A percentile compares a stretch with the other conserved stretches of the same genome.
Conservation (phyloP, 2,329 filamentous ascomycete species). For the Cytospora piceae region DNA sequence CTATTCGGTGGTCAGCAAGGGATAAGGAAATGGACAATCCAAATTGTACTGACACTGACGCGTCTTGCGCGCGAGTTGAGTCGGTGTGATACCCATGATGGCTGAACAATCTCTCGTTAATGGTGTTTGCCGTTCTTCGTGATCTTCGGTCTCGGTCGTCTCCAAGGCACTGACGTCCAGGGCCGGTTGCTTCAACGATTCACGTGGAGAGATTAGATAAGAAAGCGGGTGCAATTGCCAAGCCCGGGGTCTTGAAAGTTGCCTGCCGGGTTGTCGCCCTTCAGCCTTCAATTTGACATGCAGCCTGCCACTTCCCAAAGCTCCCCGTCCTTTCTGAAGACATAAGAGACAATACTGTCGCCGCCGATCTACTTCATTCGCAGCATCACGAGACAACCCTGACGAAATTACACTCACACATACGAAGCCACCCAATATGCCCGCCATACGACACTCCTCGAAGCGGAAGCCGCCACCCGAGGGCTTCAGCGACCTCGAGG, state of each 20-base stretch:
- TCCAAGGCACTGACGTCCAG: slow-evolving; percentile 27
- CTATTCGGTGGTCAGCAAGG: slow-evolving; percentile 56
- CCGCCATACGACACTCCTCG: slow-evolving; percentile 73
- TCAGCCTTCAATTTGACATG: slow-evolving; percentile 12
- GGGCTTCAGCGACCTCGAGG: slow-evolving; percentile 86
- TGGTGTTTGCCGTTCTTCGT: slow-evolving; percentile 39
- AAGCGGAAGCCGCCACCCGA: slow-evolving; percentile 83
- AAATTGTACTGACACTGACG: slow-evolving; percentile 67
- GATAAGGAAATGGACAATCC: not conserved
- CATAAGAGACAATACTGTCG: not conserved
- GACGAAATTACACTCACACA: not conserved
- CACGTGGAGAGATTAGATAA: slow-evolving; percentile 21
- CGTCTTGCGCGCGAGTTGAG: slow-evolving; percentile 83
- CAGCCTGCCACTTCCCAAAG: not conserved
- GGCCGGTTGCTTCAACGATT: slow-evolving; percentile 19
- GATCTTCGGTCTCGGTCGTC: slow-evolving; percentile 33
- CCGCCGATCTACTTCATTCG: not conserved
- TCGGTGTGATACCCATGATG: slow-evolving; percentile 87
- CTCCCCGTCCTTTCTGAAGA: not conserved
- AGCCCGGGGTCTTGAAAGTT: not conserved
- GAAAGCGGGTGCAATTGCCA: not conserved
- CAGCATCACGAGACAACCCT: not conserved
- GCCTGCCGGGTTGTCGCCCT: slow-evolving; percentile 14
- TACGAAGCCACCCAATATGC: slow-evolving; percentile 57
- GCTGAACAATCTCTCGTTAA: slow-evolving; percentile 45